Conservation (phyloP, 345 rosid genomes). For the Camelina hispida region DNA sequence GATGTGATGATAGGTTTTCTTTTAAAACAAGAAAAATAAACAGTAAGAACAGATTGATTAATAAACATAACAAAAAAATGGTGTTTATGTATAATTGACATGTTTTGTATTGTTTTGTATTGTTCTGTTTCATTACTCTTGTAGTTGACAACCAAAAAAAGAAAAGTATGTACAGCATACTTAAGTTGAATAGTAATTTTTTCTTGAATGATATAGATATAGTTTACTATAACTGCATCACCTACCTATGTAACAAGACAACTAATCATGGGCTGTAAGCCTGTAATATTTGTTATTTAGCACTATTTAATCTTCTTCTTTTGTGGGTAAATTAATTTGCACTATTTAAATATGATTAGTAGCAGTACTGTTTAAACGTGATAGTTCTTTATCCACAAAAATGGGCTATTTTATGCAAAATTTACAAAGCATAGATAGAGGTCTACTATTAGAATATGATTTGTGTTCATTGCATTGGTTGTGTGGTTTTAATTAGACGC, state of each 20-base stretch:
- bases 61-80: neutral
- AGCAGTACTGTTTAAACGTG: slow-evolving; percentile 5
- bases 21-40: neutral
- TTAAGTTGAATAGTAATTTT: slow-evolving; percentile 5
- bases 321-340: neutral
- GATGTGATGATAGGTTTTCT: neutral
- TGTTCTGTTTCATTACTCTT: neutral
- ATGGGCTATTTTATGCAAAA: neutral
- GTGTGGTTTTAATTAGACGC: slow-evolving; percentile 1
- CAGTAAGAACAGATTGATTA: neutral
- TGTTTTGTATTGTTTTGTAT: neutral
- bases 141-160: neutral
- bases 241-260: slow-evolving; percentile 30
- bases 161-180: neutral
- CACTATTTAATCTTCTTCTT: neutral
- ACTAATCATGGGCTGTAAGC: slow-evolving; percentile 30
- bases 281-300: slow-evolving; percentile 32
- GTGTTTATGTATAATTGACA: neutral
- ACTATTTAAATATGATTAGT: neutral
- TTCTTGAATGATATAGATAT: neutral
- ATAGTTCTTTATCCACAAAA: slow-evolving; percentile 1
- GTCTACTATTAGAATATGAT: neutral
- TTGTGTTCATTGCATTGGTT: slow-evolving; percentile 17
- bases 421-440: neutral
- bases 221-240: slow-evolving; percentile 5